phyloP scores from a whole-genome alignment of 129 eudicot species.

The Scalesia atractyloides region DNA sequence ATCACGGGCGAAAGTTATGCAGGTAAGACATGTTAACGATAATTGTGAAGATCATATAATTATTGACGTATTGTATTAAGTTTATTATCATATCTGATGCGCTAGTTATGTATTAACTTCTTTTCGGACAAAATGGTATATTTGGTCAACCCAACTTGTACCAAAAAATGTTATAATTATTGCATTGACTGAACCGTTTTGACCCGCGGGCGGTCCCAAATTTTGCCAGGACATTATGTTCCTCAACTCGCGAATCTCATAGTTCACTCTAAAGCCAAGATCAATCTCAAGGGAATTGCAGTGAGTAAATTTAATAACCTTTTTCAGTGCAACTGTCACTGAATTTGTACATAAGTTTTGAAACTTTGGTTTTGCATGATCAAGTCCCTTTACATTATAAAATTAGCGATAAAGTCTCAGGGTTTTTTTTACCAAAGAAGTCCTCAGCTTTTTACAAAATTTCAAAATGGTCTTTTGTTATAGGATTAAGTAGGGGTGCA shows the following conservation, averaged over 20 bases:
- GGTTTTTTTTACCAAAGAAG: not conserved
- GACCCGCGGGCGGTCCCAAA: not conserved
- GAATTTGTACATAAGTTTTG: not conserved
- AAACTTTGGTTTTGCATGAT: not conserved
- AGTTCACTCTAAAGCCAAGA: slow-evolving; percentile 54
- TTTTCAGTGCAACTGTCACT: not conserved
- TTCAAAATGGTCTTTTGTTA: not conserved
- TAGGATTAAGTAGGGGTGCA: no score
- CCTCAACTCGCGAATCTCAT: slow-evolving; percentile 84
- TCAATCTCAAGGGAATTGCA: slow-evolving; percentile 86
- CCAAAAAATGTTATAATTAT: not conserved
- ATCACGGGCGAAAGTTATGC: slow-evolving; percentile 88
- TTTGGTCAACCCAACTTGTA: slow-evolving; percentile 5
- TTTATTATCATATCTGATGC: not conserved
- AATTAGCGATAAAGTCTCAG: not conserved
- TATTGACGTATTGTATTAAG: not conserved
- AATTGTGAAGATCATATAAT: not conserved
- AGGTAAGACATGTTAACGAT: slow-evolving; percentile 38
- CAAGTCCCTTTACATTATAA: not conserved
- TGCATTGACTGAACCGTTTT: not conserved
- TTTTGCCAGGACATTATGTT: slow-evolving; percentile 78
- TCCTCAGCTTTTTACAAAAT: not conserved
- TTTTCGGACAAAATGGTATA: not conserved
- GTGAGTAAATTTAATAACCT: slow-evolving; percentile 47
- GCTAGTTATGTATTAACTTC: not conserved